phyloP scores from a whole-genome alignment of 441 rosid genomes.

The Manihot esculenta region DNA sequence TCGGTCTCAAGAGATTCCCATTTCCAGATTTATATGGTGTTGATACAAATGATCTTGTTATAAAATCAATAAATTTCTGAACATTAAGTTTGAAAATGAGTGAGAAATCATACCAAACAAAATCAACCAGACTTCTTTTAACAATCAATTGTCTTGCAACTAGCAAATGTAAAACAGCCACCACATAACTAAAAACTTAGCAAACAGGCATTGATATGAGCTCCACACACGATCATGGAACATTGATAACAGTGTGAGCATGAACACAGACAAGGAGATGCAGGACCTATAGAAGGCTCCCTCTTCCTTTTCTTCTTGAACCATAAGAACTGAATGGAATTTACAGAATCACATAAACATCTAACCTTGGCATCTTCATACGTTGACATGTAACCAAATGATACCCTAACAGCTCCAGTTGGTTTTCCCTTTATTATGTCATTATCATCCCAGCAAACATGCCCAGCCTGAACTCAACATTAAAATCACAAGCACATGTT shows the following conservation, averaged over 20 bases:
- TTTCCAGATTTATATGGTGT: slow-evolving; percentile 35
- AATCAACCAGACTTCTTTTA: slow-evolving; percentile 3
- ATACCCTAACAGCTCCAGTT: slow-evolving; percentile 90
- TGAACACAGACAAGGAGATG: not conserved
- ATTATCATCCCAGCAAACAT: slow-evolving; percentile 95
- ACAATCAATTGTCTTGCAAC: not conserved
- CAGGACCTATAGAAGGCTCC: not conserved
- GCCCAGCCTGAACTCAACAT: slow-evolving; percentile 69
- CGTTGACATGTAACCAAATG: slow-evolving; percentile 95
- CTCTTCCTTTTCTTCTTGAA: not conserved
- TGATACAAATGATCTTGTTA: slow-evolving; percentile 60
- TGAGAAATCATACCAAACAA: slow-evolving; percentile 11
- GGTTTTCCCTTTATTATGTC: slow-evolving; percentile 83
- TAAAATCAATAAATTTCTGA: slow-evolving; percentile 78
- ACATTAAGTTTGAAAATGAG: slow-evolving; percentile 10
- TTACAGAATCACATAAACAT: not conserved
- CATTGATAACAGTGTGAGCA: not conserved
- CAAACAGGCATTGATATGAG: slow-evolving; percentile 3
- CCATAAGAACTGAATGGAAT: not conserved
- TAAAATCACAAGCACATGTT: slow-evolving; percentile 17
- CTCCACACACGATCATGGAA: not conserved
- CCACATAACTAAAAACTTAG: not conserved
- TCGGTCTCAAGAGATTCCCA: slow-evolving; percentile 29
- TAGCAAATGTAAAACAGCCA: not conserved
- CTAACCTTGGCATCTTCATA: slow-evolving; percentile 86